Evolutionary conservation across 2,329 filamentous ascomycete genomes (phyloP).

Genomic region (Colletotrichum cereale): DNA sequence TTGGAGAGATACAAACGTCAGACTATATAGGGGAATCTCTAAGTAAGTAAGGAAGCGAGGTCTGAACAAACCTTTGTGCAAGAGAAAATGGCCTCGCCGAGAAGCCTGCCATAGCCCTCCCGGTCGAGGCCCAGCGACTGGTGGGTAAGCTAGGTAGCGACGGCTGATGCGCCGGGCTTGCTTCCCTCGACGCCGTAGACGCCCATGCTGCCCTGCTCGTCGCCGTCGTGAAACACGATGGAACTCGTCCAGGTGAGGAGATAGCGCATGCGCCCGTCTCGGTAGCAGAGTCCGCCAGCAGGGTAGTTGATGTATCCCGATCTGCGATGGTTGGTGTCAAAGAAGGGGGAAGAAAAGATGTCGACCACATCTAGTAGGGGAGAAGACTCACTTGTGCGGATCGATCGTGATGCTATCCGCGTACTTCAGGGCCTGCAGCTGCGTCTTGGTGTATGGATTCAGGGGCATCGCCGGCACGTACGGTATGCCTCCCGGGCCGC

Average conservation of each 20-base stretch:
- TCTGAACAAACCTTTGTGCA: not conserved
- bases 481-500: slow-evolving; percentile 50
- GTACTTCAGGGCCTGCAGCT: slow-evolving; percentile 54
- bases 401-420: slow-evolving; percentile 62
- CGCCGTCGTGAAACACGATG: slow-evolving; percentile 53
- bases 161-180: not conserved
- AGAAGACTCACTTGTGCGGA: slow-evolving; percentile 54
- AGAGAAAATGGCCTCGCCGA: not conserved
- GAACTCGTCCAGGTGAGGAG: slow-evolving; percentile 58
- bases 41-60: not conserved
- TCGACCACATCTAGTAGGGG: not conserved
- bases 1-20: not conserved
- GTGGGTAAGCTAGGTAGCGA: slow-evolving; percentile 1
- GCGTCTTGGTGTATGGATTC: not conserved
- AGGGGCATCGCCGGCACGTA: not conserved
- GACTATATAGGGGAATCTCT: not conserved
- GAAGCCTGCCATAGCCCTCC: not conserved
- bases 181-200: slow-evolving; percentile 60
- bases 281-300: slow-evolving; percentile 58
- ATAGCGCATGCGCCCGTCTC: slow-evolving; percentile 57
- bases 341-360: not conserved
- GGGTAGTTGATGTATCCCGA: slow-evolving; percentile 61
- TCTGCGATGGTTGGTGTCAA: not conserved
- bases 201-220: slow-evolving; percentile 51
- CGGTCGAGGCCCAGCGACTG: not conserved